Conservation (phyloP, 2,329 filamentous ascomycete genomes). For the Beauveria pseudobassiana region DNA sequence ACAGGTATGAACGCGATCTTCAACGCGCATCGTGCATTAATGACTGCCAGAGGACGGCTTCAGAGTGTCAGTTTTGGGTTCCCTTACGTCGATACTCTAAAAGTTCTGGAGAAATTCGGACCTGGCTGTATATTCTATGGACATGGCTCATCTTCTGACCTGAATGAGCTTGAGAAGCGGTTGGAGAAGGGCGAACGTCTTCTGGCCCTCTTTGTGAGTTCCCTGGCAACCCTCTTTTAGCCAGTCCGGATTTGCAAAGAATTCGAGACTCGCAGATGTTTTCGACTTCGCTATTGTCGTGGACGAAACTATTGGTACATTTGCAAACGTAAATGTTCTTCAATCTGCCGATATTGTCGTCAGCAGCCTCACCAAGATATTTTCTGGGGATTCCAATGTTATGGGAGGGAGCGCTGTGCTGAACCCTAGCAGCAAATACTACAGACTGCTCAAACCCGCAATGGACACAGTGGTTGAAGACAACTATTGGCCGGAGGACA, state of each 20-base stretch:
- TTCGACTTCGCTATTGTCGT: conserved; percentile 88
- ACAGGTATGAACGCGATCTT: conserved; percentile 95
- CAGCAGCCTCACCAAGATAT: conserved; percentile 92
- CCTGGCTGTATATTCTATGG: conserved; percentile 87
- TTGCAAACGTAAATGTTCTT: conserved; percentile 90
- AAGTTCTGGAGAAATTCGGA: conserved; percentile 90
- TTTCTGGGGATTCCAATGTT: conserved; percentile 95
- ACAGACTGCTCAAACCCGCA: conserved; percentile 58
- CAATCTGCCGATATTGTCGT: conserved; percentile 86
- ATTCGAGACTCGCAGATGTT: conserved; percentile 72
- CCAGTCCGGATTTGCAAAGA: conserved; percentile 74
- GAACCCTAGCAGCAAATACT: conserved; percentile 62
- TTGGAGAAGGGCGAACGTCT: conserved; percentile 67
- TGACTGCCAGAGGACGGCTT: conserved; percentile 53
- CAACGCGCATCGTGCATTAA: conserved; percentile 69
- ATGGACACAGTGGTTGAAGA: conserved; percentile 68
- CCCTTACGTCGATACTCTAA: conserved; percentile 92
- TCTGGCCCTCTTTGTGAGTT: conserved; percentile 86
- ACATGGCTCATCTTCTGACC: conserved; percentile 63
- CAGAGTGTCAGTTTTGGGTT: conserved; percentile 94
- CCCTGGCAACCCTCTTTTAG: conserved; percentile 83
- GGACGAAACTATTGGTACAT: conserved; percentile 95
- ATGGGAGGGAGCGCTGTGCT: conserved; percentile 78
- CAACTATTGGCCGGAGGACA: conserved; percentile 90
- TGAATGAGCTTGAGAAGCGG: conserved; percentile 73